Percentiles rank a stretch among this genome's conserved stretches.
These are phyloP conservation scores for Alliaria petiolata DNA, from an alignment of 345 rosid species.

Conservation along the genomic window DNA sequence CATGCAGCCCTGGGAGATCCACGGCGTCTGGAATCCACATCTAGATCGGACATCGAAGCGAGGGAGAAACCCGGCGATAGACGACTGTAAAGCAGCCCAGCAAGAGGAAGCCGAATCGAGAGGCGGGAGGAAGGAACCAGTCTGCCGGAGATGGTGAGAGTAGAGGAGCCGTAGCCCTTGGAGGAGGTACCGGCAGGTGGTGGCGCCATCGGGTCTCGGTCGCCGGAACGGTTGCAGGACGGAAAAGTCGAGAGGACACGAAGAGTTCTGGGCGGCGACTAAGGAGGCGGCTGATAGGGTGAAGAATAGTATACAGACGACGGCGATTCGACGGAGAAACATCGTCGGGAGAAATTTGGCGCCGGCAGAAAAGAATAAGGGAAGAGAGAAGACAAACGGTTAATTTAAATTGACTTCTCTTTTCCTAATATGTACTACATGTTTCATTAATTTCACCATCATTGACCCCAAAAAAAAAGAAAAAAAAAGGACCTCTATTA, in stretches of 20 bases:
- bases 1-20: conserved; percentile 81
- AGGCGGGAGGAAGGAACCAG: conserved; percentile 57
- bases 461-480: background rate
- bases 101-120: conserved; percentile 55
- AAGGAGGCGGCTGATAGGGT: conserved; percentile 12
- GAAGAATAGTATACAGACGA: background rate
- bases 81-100: conserved; percentile 52
- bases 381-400: background rate
- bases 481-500: too few relatives aligned
- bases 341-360: conserved; percentile 7
- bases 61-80: conserved; percentile 35
- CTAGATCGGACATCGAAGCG: conserved; percentile 48
- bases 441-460: background rate
- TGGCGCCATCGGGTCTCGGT: conserved; percentile 1
- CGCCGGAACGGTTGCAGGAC: conserved; percentile 45
- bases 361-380: background rate
- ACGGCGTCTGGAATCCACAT: conserved; percentile 67
- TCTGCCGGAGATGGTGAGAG: conserved; percentile 58
- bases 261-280: conserved; percentile 25
- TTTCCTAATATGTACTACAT: background rate
- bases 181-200: conserved; percentile 52
- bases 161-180: conserved; percentile 76
- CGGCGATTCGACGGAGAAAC: conserved; percentile 21
- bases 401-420: background rate
- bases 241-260: conserved; percentile 74